These are phyloP conservation scores for Elaeis guineensis DNA, from an alignment of 176 grass and related monocot species.

Conservation along the genomic window DNA sequence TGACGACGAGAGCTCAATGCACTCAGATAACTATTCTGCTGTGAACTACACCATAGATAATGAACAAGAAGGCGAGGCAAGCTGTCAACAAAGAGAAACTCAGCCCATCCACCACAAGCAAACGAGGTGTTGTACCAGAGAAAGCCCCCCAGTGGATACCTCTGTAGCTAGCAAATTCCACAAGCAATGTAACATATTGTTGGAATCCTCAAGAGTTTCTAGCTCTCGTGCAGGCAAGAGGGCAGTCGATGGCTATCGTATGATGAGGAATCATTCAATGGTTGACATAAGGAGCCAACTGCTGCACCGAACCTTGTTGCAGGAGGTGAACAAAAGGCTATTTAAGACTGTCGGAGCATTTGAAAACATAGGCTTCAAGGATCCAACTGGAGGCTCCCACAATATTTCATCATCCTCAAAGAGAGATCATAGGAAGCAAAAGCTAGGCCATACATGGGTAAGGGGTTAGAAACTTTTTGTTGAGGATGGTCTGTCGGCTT, in stretches of 20 bases:
- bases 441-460: not conserved
- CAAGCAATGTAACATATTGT: slow-evolving; percentile 21
- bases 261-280: slow-evolving; percentile 67
- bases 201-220: not conserved
- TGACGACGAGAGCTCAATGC: slow-evolving; percentile 50
- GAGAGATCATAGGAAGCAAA: slow-evolving; percentile 12
- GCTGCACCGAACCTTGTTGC: slow-evolving; percentile 59
- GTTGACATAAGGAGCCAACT: slow-evolving; percentile 73
- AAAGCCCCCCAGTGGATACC: slow-evolving; percentile 1
- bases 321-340: slow-evolving; percentile 85
- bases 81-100: slow-evolving; percentile 4
- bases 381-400: slow-evolving; percentile 13
- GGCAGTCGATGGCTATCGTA: slow-evolving; percentile 5
- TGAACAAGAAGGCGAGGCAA: slow-evolving; percentile 1
- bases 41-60: slow-evolving; percentile 34
- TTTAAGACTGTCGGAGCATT: slow-evolving; percentile 88
- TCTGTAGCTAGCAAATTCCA: slow-evolving; percentile 12
- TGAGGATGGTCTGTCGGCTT: too few relatives aligned
- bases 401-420: slow-evolving; percentile 8
- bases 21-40: slow-evolving; percentile 52
- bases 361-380: slow-evolving; percentile 69
- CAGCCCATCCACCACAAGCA: not conserved
- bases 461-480: too few relatives aligned
- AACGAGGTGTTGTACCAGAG: slow-evolving; percentile 31
- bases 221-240: slow-evolving; percentile 19